Evolutionary conservation across 2,329 filamentous ascomycete species (phyloP), one percentile per base, ranked within the genome.

Genomic region (Emmonsiellopsis sp.): DNA sequence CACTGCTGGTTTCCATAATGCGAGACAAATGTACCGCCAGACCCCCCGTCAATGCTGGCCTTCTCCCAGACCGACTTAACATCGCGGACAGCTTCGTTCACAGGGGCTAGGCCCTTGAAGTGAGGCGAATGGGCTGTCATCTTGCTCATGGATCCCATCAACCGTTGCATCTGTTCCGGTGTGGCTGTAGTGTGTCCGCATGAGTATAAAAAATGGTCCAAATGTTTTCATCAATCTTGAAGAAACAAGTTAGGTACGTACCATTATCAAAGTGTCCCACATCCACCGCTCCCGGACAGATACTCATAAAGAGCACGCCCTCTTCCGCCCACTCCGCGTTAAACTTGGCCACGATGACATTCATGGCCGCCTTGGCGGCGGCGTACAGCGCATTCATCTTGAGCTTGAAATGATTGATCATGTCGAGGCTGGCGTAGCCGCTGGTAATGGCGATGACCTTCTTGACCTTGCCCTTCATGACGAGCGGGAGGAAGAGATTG

Each of bases 1-100:
- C 78, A 82, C 52, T 74, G 68, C 65, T 78, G 75, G 57, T 69
- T 78, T 3, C 79, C 77, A 53, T 71, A 60, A 39, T 84, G 80
- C 33, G 77, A 79, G 1, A 83, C 57, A 58, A 80, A 81, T 0
- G 66, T 62, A 2, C 81, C 81, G 2, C 70, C 78, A 58, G 74
- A 59, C 0, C 74, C 75, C 39, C 62, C 67, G 47, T 75, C 73
- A 6, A 81, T 63, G 32, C 69, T 78, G 2, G 70, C 63, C 36
- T 64, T 68, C 6, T 73, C 61, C 40, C 64, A 58, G 1, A 69
- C 59, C 6, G 61, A 54, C 33, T 66, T 51, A 39, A 71, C 60
- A 32, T 53, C 52, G 37, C 56, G 56, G 21, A 73, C 66, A 3
- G 75, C 69, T 5, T 71, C 63, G 39, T 71, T 64, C 0, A 74